Base-by-base conservation (phyloP, 1,284 basidiomycete genomes). In the Kalmanozyma brasiliensis region DNA sequence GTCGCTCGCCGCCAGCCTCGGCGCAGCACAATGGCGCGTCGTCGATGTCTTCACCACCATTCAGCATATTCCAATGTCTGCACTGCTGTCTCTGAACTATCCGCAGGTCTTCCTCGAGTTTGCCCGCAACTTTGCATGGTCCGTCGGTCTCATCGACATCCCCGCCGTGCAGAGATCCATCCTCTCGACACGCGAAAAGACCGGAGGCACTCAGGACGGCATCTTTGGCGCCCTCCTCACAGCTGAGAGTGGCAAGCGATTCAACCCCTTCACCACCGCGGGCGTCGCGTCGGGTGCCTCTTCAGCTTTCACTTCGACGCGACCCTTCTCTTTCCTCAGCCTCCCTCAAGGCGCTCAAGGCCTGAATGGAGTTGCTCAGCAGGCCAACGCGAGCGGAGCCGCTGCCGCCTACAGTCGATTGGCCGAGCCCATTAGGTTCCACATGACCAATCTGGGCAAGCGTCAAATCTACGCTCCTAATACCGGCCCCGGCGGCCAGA, bases 51-150 rank as follows among this genome's bases (percentile, higher is more conserved):
- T 96, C 45, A 88, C 87, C 69, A 87, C 94, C 51, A 91, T 90
- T 78, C 94, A 98, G 83, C 86, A 88, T 68, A 89, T 94, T 44
- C 91, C 89, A 19, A 86, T 87, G 24, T 88, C 90, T 2, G 90
- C 85, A 5, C 85, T 97, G 72, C 86, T 97, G 61, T 87, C 88
- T 69, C 87, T 98, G 76, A 91, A 95, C 82, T 96, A 93, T 80
- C 92, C 95, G 1, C 86, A 87, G 36, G 87, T 90, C 13, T 96
- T 93, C 81, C 86, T 88, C 57, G 86, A 89, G 17, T 96, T 89
- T 76, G 86, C 90, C 1, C 85, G 89, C 73, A 96, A 96, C 82
- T 95, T 96, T 74, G 87, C 89, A 1, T 97, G 94, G 94, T 86
- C 91, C 0, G 83, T 95, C 73, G 92, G 91, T 0, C 84, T 98